Percentiles rank a stretch among this genome's conserved stretches.
phyloP scores from a whole-genome alignment of 257 asterid genomes.

The Eustoma russellianum region DNA sequence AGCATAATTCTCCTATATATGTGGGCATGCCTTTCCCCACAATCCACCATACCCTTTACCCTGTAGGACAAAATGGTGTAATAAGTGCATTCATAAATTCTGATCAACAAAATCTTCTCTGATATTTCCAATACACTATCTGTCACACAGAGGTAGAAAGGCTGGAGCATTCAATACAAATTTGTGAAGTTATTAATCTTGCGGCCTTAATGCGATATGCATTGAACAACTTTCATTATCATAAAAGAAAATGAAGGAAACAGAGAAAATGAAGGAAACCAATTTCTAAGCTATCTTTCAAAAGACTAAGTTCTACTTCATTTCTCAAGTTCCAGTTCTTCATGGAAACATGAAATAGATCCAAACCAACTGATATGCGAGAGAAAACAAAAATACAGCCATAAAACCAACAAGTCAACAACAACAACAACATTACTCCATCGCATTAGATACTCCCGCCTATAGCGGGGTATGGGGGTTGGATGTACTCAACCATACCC shows the following conservation, averaged over 20 bases:
- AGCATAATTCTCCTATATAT: slow-evolving; percentile 72
- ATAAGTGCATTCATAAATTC: too few relatives aligned
- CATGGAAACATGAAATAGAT: neutral
- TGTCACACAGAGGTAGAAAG: neutral
- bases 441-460: too few relatives aligned
- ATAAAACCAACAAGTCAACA: neutral
- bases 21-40: slow-evolving; percentile 75
- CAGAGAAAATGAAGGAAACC: too few relatives aligned
- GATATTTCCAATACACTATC: neutral
- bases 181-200: neutral
- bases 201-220: neutral
- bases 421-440: too few relatives aligned
- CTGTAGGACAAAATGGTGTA: slow-evolving; percentile 26
- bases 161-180: neutral
- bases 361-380: neutral
- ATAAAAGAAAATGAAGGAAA: neutral
- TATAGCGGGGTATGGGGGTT: too few relatives aligned
- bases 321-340: neutral
- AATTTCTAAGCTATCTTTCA: neutral
- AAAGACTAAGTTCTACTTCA: neutral
- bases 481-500: too few relatives aligned
- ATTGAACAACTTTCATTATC: neutral
- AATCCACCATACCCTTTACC: slow-evolving; percentile 71
- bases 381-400: neutral
- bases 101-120: too few relatives aligned